Conservation (phyloP, 2,329 filamentous ascomycete species). For the Myriangium duriaei region DNA sequence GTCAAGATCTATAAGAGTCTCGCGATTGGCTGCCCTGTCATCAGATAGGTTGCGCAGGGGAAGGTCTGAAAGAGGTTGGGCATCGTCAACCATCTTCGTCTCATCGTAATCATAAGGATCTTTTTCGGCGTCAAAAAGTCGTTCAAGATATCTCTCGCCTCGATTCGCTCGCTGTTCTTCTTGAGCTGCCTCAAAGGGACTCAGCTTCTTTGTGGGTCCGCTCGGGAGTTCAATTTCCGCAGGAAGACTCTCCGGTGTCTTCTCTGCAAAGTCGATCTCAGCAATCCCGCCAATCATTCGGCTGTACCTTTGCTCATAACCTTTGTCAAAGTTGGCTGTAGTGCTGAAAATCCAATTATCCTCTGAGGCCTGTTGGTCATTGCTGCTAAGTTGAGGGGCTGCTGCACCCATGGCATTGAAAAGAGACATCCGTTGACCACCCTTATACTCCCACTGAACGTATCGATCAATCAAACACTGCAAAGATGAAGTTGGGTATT, state of each 20-base stretch:
- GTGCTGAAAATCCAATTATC: slow-evolving; percentile 56
- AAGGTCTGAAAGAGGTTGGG: slow-evolving; percentile 41
- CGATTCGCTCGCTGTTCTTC: slow-evolving; percentile 46
- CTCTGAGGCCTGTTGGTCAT: slow-evolving; percentile 27
- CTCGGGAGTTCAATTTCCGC: slow-evolving; percentile 8
- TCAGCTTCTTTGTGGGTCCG: slow-evolving; percentile 8
- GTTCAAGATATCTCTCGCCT: slow-evolving; percentile 43
- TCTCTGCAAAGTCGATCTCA: slow-evolving; percentile 14
- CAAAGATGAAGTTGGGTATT: slow-evolving; percentile 52
- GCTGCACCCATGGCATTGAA: slow-evolving; percentile 48
- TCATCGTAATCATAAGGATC: slow-evolving; percentile 47
- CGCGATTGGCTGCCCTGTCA: slow-evolving; percentile 32
- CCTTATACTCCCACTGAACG: slow-evolving; percentile 62
- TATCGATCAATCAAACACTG: slow-evolving; percentile 57
- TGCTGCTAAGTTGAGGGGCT: slow-evolving; percentile 34
- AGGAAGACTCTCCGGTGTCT: slow-evolving; percentile 7
- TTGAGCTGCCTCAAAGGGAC: slow-evolving; percentile 10
- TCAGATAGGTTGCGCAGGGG: slow-evolving; percentile 33
- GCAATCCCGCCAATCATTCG: slow-evolving; percentile 18
- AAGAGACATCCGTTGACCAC: slow-evolving; percentile 55
- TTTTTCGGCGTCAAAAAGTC: slow-evolving; percentile 43
- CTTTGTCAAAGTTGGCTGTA: slow-evolving; percentile 46
- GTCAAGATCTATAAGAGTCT: slow-evolving; percentile 46
- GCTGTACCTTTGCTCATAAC: slow-evolving; percentile 22
- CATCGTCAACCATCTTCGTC: slow-evolving; percentile 12